Evolutionary conservation across 2,329 filamentous ascomycete species (phyloP).

Genomic region (Xylariaceae sp.): DNA sequence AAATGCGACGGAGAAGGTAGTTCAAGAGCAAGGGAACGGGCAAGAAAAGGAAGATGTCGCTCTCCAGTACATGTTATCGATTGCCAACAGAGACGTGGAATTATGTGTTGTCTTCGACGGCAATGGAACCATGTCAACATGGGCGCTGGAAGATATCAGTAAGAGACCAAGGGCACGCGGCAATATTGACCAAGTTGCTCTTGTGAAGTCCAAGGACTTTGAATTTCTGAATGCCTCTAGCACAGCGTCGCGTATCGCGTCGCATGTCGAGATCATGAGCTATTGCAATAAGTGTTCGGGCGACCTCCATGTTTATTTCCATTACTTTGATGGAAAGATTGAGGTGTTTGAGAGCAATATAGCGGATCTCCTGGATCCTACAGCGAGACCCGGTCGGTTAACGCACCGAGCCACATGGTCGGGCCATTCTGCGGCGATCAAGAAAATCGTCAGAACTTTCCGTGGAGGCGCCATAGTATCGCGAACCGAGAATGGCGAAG

Average conservation of each 20-base stretch:
- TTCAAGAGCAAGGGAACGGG: constrained; percentile 53
- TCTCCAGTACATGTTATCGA: constrained; percentile 76
- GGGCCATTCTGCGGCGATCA: constrained; percentile 73
- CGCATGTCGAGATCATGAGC: constrained; percentile 62
- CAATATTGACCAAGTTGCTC: constrained; percentile 79
- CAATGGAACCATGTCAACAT: constrained; percentile 81
- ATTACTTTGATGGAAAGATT: constrained; percentile 80
- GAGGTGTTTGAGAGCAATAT: constrained; percentile 75
- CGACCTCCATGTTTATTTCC: constrained; percentile 66
- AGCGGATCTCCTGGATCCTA: constrained; percentile 73
- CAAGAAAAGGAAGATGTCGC: constrained; percentile 62
- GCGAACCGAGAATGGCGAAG: constrained; percentile 70
- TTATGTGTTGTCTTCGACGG: constrained; percentile 81
- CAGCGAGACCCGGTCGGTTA: constrained; percentile 55
- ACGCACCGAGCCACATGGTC: constrained; percentile 66
- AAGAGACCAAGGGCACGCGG: constrained; percentile 59
- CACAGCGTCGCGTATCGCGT: constrained; percentile 45
- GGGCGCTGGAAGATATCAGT: constrained; percentile 84
- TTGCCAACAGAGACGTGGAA: constrained; percentile 80
- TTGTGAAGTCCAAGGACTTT: constrained; percentile 57
- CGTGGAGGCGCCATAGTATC: constrained; percentile 77
- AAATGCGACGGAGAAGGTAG: constrained; percentile 68
- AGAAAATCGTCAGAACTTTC: constrained; percentile 81
- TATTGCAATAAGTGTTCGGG: constrained; percentile 64
- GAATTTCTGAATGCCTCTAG: constrained; percentile 37